These are phyloP conservation scores for Orbilia quercus DNA, from an alignment of 2,329 filamentous ascomycete species.

Conservation along the genomic window DNA sequence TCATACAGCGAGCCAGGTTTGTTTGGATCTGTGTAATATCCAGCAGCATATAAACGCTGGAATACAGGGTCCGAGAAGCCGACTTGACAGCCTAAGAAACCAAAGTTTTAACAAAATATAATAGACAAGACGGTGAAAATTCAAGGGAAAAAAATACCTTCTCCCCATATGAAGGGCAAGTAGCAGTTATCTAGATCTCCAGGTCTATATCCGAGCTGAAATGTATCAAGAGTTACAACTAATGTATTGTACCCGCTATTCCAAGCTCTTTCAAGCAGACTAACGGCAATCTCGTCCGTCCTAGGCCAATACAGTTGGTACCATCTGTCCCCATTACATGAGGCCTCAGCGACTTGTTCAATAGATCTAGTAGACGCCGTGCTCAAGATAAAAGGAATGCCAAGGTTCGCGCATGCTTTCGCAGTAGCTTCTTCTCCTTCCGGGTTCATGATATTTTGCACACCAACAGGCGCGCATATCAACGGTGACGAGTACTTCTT, in stretches of 20 bases:
- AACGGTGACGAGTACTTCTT: slow-evolving; percentile 55
- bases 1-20: slow-evolving; percentile 64
- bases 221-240: slow-evolving; percentile 79
- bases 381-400: slow-evolving; percentile 75
- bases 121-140: slow-evolving; percentile 67
- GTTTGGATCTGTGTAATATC: slow-evolving; percentile 64
- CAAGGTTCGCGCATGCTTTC: slow-evolving; percentile 70
- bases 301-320: slow-evolving; percentile 81
- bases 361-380: slow-evolving; percentile 73
- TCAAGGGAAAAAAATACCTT: slow-evolving; percentile 20
- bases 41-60: slow-evolving; percentile 67
- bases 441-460: slow-evolving; percentile 74
- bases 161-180: slow-evolving; percentile 50
- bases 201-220: slow-evolving; percentile 75
- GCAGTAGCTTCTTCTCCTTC: slow-evolving; percentile 75
- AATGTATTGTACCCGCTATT: slow-evolving; percentile 73
- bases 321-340: slow-evolving; percentile 72
- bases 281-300: slow-evolving; percentile 73
- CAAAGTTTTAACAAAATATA: not conserved
- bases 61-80: slow-evolving; percentile 77
- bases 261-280: slow-evolving; percentile 72
- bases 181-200: slow-evolving; percentile 72
- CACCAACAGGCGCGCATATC: slow-evolving; percentile 72
- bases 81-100: slow-evolving; percentile 69
- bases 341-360: slow-evolving; percentile 73